These are phyloP conservation scores for Myxozyma lipomycoides DNA, from an alignment of 805 yeast genomes.

Conservation along the genomic window DNA sequence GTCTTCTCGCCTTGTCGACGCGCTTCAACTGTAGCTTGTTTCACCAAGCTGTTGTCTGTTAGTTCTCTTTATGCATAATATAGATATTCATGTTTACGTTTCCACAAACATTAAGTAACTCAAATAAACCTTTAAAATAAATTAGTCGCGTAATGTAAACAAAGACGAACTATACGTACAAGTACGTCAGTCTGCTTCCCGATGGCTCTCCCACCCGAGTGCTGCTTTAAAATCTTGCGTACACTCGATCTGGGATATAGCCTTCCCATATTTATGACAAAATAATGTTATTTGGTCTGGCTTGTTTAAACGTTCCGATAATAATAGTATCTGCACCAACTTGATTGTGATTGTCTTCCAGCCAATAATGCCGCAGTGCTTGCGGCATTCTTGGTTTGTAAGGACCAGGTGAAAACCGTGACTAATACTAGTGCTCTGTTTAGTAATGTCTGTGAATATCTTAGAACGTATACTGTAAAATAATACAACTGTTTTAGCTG, in stretches of 20 bases:
- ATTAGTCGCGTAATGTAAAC: neutral
- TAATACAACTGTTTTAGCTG: too few species aligned
- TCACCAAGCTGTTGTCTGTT: slow-evolving; percentile 9
- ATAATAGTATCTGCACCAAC: too few species aligned
- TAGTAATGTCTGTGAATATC: too few species aligned
- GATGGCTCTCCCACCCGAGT: slow-evolving; percentile 4
- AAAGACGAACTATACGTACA: slow-evolving; percentile 7
- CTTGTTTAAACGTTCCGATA: too few species aligned
- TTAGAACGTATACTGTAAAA: too few species aligned
- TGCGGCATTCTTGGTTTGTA: too few species aligned
- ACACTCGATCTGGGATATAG: slow-evolving; percentile 20
- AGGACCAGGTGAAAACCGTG: too few species aligned
- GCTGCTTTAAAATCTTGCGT: slow-evolving; percentile 10
- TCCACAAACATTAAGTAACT: slow-evolving; percentile 24
- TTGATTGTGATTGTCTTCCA: too few species aligned
- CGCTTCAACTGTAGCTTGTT: slow-evolving; percentile 17
- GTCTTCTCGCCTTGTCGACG: slow-evolving; percentile 18
- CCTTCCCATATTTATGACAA: too few species aligned
- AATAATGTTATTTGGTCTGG: too few species aligned
- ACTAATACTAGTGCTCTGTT: too few species aligned
- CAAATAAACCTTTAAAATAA: slow-evolving; percentile 14
- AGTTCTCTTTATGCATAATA: neutral
- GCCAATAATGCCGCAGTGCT: too few species aligned
- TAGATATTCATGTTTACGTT: slow-evolving; percentile 6
- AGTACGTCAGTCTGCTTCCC: slow-evolving; percentile 17